phyloP scores from a whole-genome alignment of 768 basidiomycete genomes.

The Ramaria sp. region DNA sequence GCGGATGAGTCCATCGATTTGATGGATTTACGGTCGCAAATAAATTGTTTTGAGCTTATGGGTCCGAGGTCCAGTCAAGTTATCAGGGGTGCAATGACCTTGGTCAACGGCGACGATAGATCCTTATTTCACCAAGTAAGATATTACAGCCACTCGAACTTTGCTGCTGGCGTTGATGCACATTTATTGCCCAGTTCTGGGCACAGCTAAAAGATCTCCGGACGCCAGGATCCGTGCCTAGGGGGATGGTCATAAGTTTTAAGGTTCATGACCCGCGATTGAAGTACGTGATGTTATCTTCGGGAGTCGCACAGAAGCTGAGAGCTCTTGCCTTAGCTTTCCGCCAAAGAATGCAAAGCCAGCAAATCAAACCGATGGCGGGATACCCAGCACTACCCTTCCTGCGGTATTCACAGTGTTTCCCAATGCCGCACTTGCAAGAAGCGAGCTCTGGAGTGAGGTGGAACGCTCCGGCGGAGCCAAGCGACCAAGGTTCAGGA shows the following conservation, averaged over 20 bases:
- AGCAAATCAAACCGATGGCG: constrained; percentile 17
- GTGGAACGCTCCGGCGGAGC: constrained; percentile 33
- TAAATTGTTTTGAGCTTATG: constrained; percentile 83
- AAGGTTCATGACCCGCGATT: constrained; percentile 80
- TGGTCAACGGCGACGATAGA: constrained; percentile 36
- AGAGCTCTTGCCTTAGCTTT: constrained; percentile 39
- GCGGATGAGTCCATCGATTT: constrained; percentile 36
- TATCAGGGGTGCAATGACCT: constrained; percentile 26
- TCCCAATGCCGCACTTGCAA: constrained; percentile 49
- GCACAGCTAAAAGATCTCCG: constrained; percentile 45
- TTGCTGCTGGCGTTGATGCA: neutral
- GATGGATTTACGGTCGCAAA: constrained; percentile 53
- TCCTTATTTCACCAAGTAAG: constrained; percentile 49
- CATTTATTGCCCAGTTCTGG: constrained; percentile 47
- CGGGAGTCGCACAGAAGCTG: neutral
- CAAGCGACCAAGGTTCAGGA: constrained; percentile 57
- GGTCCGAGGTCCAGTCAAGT: constrained; percentile 78
- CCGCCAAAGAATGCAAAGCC: constrained; percentile 69
- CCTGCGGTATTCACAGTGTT: constrained; percentile 27
- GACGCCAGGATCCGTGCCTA: constrained; percentile 54
- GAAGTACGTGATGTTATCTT: constrained; percentile 38
- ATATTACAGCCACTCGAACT: neutral
- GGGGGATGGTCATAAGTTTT: constrained; percentile 69
- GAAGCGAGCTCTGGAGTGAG: constrained; percentile 67
- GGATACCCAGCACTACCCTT: constrained; percentile 15